Percentiles rank a stretch among this genome's conserved stretches.
phyloP scores from a whole-genome alignment of 805 yeast genomes.

The Wickerhamiella australiensis region DNA sequence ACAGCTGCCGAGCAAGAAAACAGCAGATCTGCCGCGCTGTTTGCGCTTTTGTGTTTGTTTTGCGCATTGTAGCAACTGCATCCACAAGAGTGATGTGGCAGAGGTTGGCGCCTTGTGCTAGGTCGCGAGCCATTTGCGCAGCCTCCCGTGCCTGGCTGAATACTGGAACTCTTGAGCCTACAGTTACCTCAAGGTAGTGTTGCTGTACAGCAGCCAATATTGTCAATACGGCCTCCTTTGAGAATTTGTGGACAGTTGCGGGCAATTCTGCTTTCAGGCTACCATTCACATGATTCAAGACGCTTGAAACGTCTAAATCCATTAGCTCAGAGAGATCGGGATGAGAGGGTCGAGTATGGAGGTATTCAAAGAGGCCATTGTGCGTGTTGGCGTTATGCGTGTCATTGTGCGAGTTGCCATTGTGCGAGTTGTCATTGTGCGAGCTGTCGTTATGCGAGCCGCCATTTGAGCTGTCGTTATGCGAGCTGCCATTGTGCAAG shows the following conservation, averaged over 20 bases:
- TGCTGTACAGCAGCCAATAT: background rate
- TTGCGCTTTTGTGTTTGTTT: background rate
- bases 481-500: too few relatives aligned
- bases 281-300: background rate
- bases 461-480: too few relatives aligned
- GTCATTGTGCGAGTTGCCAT: too few relatives aligned
- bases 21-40: background rate
- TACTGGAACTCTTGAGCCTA: background rate
- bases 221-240: background rate
- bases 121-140: constrained; percentile 3
- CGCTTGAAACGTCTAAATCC: background rate
- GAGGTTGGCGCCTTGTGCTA: background rate
- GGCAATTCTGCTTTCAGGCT: background rate
- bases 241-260: background rate
- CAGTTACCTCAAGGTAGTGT: background rate
- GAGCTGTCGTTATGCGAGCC: too few relatives aligned
- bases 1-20: background rate
- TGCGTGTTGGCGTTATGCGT: too few relatives aligned
- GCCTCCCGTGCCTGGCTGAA: background rate
- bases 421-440: background rate
- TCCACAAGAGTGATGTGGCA: background rate
- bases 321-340: too few relatives aligned
- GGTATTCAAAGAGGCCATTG: too few relatives aligned
- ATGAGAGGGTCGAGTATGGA: too few relatives aligned
- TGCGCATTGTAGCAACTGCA: background rate